These are phyloP conservation scores for Inonotus obliquus DNA, from an alignment of 1,284 basidiomycete genomes.

Conservation along the genomic window DNA sequence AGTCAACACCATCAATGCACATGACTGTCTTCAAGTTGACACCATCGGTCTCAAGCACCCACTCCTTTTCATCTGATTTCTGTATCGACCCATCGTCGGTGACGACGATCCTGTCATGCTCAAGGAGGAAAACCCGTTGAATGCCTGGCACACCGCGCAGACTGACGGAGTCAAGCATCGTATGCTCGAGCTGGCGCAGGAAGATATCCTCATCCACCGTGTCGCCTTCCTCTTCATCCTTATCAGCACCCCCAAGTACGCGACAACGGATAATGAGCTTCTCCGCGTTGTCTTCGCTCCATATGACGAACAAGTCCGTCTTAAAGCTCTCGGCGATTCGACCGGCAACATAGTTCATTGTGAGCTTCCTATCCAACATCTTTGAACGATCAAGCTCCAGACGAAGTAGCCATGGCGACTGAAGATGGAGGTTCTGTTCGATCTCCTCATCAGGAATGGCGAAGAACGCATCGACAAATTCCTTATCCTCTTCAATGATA, in stretches of 20 bases:
- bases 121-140: conserved; percentile 89
- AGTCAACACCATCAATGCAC: conserved; percentile 93
- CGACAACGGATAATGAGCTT: conserved; percentile 97
- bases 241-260: conserved; percentile 84
- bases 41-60: conserved; percentile 97
- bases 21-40: conserved; percentile 93
- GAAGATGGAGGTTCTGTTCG: conserved; percentile 84
- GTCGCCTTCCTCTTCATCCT: conserved; percentile 80
- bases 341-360: conserved; percentile 93
- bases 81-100: conserved; percentile 62
- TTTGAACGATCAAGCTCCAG: conserved; percentile 95
- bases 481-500: conserved; percentile 92
- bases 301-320: conserved; percentile 96
- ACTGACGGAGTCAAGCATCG: conserved; percentile 95
- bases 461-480: conserved; percentile 99
- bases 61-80: conserved; percentile 68
- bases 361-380: conserved; percentile 96
- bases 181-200: conserved; percentile 92
- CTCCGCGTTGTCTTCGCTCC: conserved; percentile 98
- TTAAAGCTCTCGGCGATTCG: conserved; percentile 95
- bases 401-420: conserved; percentile 97
- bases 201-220: conserved; percentile 93
- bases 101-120: conserved; percentile 78
- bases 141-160: conserved; percentile 92
- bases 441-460: conserved; percentile 98